phyloP scores from a whole-genome alignment of 768 basidiomycete species.

The Tephrocybe sp. region DNA sequence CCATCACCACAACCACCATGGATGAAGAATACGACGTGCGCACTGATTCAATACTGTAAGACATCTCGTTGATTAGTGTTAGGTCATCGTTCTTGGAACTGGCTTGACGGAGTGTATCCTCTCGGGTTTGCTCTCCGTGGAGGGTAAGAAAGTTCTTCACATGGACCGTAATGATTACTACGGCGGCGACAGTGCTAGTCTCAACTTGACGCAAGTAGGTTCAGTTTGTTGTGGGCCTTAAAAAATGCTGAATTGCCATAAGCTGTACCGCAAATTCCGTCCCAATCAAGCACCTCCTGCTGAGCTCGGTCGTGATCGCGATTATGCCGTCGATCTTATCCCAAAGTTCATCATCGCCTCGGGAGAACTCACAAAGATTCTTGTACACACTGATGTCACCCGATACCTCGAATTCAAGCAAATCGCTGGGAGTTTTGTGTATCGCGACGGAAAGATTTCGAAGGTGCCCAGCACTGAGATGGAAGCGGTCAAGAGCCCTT shows the following conservation, averaged over 20 bases:
- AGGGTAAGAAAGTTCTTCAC: conserved; percentile 99
- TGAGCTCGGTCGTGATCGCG: conserved; percentile 93
- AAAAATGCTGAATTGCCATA: conserved; percentile 9
- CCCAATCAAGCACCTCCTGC: conserved; percentile 71
- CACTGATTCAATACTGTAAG: neutral
- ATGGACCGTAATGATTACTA: conserved; percentile 99
- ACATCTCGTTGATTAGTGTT: conserved; percentile 17
- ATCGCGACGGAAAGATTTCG: conserved; percentile 93
- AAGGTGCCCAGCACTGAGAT: conserved; percentile 98
- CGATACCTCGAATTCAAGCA: conserved; percentile 99
- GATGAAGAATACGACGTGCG: conserved; percentile 98
- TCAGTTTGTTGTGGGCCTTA: conserved; percentile 3
- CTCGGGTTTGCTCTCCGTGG: conserved; percentile 96
- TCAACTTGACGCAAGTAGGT: conserved; percentile 94
- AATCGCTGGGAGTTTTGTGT: conserved; percentile 97
- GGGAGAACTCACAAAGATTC: conserved; percentile 95
- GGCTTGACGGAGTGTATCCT: conserved; percentile 98
- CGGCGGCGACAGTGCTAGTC: conserved; percentile 93
- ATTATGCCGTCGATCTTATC: conserved; percentile 97
- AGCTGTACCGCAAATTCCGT: conserved; percentile 98
- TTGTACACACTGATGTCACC: conserved; percentile 98
- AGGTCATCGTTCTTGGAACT: conserved; percentile 94
- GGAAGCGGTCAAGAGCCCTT: conserved; percentile 91
- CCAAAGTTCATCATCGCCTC: conserved; percentile 99
- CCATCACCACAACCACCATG: conserved; percentile 52